Evolutionary conservation across 768 basidiomycete genomes (phyloP).

Genomic region (Hydnomerulius pinastri): DNA sequence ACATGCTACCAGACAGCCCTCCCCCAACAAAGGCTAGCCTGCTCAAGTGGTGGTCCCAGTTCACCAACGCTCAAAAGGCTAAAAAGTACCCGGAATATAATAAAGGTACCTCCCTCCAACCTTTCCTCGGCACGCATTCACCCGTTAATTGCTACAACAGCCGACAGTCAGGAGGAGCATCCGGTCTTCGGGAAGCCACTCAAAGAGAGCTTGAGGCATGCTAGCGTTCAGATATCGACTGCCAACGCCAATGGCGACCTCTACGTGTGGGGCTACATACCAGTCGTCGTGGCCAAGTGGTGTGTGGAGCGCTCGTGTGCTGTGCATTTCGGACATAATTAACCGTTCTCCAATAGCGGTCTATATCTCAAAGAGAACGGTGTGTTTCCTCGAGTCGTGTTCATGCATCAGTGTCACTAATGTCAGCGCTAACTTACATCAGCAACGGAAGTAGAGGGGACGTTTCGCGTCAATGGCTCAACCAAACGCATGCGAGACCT

Average conservation of each 20-base stretch:
- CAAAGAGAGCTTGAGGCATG: slow-evolving; percentile 80
- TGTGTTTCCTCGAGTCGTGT: slow-evolving; percentile 31
- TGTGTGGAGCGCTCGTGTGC: slow-evolving; percentile 40
- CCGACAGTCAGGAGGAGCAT: slow-evolving; percentile 38
- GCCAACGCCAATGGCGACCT: slow-evolving; percentile 79
- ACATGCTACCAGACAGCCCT: slow-evolving; percentile 32
- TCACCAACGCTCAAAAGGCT: slow-evolving; percentile 61
- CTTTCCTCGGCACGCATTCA: not conserved
- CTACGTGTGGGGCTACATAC: slow-evolving; percentile 93
- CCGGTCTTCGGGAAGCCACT: slow-evolving; percentile 86
- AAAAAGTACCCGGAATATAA: slow-evolving; percentile 55
- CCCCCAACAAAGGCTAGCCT: slow-evolving; percentile 58
- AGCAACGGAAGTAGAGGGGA: slow-evolving; percentile 92
- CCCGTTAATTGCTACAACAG: slow-evolving; percentile 10
- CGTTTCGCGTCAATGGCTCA: slow-evolving; percentile 95
- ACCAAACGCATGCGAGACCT: slow-evolving; percentile 94
- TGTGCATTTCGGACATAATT: not conserved
- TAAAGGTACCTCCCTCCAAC: slow-evolving; percentile 38
- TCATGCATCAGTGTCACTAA: not conserved
- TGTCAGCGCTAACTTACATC: slow-evolving; percentile 6
- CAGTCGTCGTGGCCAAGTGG: slow-evolving; percentile 98
- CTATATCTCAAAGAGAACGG: slow-evolving; percentile 94
- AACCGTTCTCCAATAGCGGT: slow-evolving; percentile 53
- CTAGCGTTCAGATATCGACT: slow-evolving; percentile 92
- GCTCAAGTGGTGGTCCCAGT: slow-evolving; percentile 83